Percentiles rank a stretch among this genome's conserved stretches.
These are phyloP conservation scores for Scleroderma citrinum DNA, from an alignment of 768 basidiomycete genomes.

Conservation along the genomic window DNA sequence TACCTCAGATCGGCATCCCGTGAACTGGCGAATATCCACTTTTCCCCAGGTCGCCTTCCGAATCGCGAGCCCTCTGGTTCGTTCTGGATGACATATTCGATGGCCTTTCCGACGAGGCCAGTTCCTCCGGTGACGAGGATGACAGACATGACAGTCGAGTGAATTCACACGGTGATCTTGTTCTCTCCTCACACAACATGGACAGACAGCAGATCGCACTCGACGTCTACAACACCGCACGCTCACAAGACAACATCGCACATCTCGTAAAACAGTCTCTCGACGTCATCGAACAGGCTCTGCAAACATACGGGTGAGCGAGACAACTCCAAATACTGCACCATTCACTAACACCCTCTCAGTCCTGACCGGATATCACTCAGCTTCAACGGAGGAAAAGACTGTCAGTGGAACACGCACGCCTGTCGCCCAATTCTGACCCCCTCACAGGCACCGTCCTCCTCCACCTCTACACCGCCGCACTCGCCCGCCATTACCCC, in stretches of 20 bases:
- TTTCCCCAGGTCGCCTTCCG: constrained; percentile 69
- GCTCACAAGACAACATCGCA: constrained; percentile 48
- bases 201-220: constrained; percentile 47
- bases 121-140: constrained; percentile 82
- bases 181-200: constrained; percentile 25
- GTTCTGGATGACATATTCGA: constrained; percentile 69
- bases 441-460: constrained; percentile 78
- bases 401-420: constrained; percentile 57
- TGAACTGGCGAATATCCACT: constrained; percentile 79
- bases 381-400: constrained; percentile 98
- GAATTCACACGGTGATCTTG: background rate
- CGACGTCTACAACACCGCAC: constrained; percentile 59
- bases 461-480: constrained; percentile 80
- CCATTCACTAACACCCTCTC: constrained; percentile 11
- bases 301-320: constrained; percentile 78
- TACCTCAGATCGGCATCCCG: constrained; percentile 84
- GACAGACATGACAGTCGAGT: constrained; percentile 30
- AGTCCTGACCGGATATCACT: constrained; percentile 72
- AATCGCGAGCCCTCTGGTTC: constrained; percentile 77
- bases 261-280: constrained; percentile 71
- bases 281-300: constrained; percentile 68
- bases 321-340: too few relatives aligned
- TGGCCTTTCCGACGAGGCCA: constrained; percentile 84
- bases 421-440: background rate
- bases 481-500: constrained; percentile 42